These are phyloP conservation scores for Carex parvula DNA, from an alignment of 176 grass and related monocot species.

Conservation along the genomic window DNA sequence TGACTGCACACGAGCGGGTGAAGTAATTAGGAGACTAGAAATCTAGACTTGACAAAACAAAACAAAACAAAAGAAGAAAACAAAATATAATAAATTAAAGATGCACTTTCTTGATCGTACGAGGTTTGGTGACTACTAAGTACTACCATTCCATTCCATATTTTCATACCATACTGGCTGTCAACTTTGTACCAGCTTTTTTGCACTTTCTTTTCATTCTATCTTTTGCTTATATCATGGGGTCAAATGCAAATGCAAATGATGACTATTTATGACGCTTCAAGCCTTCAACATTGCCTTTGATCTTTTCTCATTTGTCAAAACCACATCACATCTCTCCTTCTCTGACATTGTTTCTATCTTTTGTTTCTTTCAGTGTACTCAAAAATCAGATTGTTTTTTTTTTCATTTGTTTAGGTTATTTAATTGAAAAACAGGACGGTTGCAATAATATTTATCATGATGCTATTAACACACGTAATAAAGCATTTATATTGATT, in stretches of 20 bases:
- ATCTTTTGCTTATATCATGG: not conserved
- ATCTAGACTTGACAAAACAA: not conserved
- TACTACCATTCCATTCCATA: not conserved
- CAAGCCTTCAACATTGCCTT: not conserved
- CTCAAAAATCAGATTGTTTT: not conserved
- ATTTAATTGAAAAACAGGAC: not conserved
- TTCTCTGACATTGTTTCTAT: not conserved
- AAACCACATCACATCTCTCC: slow-evolving; percentile 13
- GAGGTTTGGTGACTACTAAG: not conserved
- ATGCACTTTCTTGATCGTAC: not conserved
- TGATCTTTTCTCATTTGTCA: not conserved
- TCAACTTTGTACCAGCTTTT: not conserved
- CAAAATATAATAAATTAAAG: not conserved
- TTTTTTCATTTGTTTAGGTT: not conserved
- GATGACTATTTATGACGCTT: slow-evolving; percentile 11
- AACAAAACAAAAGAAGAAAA: not conserved
- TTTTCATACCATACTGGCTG: too few species aligned
- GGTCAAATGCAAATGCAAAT: not conserved
- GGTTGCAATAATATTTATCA: too few species aligned
- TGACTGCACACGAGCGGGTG: not conserved
- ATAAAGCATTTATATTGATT: too few species aligned
- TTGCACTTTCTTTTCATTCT: not conserved
- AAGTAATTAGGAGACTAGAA: not conserved
- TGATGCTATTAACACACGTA: too few species aligned
- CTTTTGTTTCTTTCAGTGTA: slow-evolving; percentile 1